phyloP scores from a whole-genome alignment of 2,329 filamentous ascomycete genomes.

The Calonectria hongkongensis region DNA sequence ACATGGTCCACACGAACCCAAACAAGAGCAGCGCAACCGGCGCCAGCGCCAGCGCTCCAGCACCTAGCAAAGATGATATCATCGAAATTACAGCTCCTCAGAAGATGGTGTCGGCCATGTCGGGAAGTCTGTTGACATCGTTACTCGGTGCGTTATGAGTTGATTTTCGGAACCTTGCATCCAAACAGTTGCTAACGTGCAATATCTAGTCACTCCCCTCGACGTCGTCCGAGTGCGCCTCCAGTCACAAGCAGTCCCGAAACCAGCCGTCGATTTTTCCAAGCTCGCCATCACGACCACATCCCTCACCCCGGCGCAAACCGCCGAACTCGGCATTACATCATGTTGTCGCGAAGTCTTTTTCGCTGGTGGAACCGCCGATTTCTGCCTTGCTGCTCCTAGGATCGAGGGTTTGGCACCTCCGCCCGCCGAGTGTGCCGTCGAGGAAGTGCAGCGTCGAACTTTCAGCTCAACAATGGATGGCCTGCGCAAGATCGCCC shows the following conservation, averaged over 20 bases:
- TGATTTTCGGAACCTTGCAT: background rate
- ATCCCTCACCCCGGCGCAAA: slow-evolving; percentile 82
- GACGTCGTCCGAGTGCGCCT: slow-evolving; percentile 97
- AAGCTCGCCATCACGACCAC: slow-evolving; percentile 73
- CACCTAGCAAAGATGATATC: slow-evolving; percentile 58
- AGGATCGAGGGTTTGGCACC: slow-evolving; percentile 67
- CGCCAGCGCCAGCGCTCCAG: background rate
- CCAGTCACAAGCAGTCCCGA: slow-evolving; percentile 83
- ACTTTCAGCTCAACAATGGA: slow-evolving; percentile 95
- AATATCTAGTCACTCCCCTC: slow-evolving; percentile 86
- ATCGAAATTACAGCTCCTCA: slow-evolving; percentile 86
- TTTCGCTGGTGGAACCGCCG: slow-evolving; percentile 90
- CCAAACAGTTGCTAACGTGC: slow-evolving; percentile 34
- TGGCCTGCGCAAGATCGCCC: slow-evolving; percentile 93
- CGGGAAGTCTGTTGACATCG: slow-evolving; percentile 92
- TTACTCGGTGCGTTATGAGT: slow-evolving; percentile 80
- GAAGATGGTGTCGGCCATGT: slow-evolving; percentile 96
- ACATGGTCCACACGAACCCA: slow-evolving; percentile 48
- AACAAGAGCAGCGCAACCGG: slow-evolving; percentile 33
- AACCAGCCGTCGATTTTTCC: slow-evolving; percentile 72
- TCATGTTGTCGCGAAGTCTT: slow-evolving; percentile 98
- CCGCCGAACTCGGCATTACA: slow-evolving; percentile 89
- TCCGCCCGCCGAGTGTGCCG: slow-evolving; percentile 82
- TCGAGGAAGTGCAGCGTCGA: slow-evolving; percentile 88
- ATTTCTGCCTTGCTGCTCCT: slow-evolving; percentile 85